Evolutionary conservation across 202 grass and related monocot species (phyloP).

Genomic region (Setaria italica): DNA sequence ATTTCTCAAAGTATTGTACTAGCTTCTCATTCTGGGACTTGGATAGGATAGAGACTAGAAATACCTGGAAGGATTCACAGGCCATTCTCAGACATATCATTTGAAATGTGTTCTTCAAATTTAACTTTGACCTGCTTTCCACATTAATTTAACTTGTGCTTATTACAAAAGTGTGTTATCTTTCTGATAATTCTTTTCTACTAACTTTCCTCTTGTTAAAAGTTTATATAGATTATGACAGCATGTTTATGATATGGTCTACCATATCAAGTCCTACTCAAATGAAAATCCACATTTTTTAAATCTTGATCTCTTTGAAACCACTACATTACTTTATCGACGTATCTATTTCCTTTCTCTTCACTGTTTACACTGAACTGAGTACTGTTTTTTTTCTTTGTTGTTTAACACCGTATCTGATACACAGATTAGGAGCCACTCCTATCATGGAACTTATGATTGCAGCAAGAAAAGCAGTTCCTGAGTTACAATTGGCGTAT

Average conservation of each 20-base stretch:
- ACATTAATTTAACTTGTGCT: conserved; percentile 12
- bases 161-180: conserved; percentile 6
- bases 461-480: conserved; percentile 89
- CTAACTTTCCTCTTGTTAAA: not conserved
- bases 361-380: not conserved
- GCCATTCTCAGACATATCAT: conserved; percentile 13
- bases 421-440: conserved; percentile 81
- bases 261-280: not conserved
- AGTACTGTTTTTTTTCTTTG: not conserved
- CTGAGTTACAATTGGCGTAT: conserved; percentile 90
- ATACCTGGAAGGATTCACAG: not conserved
- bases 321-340: conserved; percentile 8
- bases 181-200: too few species aligned
- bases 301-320: conserved; percentile 28
- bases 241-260: conserved; percentile 12
- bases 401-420: conserved; percentile 45
- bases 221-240: conserved; percentile 17
- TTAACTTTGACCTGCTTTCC: conserved; percentile 3
- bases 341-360: conserved; percentile 37
- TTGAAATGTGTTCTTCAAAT: not conserved
- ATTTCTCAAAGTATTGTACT: not conserved
- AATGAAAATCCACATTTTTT: not conserved
- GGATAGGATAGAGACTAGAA: not conserved
- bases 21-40: not conserved
- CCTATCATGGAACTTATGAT: conserved; percentile 99